phyloP scores from a whole-genome alignment of 2,329 filamentous ascomycete species.

The Hypoxylon sp. region DNA sequence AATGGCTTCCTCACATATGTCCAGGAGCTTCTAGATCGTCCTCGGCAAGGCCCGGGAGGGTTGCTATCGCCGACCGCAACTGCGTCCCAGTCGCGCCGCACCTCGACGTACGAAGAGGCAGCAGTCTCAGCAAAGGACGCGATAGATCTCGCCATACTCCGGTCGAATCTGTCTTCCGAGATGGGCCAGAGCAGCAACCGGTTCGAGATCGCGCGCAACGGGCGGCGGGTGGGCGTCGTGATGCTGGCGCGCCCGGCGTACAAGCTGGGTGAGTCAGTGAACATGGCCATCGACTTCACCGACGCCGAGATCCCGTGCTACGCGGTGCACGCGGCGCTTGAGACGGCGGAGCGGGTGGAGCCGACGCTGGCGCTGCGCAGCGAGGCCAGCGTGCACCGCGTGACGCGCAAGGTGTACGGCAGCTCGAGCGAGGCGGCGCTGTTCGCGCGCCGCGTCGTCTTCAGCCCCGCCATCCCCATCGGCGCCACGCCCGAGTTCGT shows the following conservation, averaged over 20 bases:
- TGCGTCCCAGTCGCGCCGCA: constrained; percentile 61
- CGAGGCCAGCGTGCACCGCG: constrained; percentile 83
- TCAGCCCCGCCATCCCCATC: constrained; percentile 83
- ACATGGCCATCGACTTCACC: constrained; percentile 83
- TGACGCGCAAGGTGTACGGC: constrained; percentile 83
- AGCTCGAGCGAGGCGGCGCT: constrained; percentile 82
- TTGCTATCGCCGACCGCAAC: constrained; percentile 78
- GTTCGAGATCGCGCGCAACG: constrained; percentile 93
- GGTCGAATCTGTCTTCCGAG: constrained; percentile 73
- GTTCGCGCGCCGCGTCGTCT: constrained; percentile 79
- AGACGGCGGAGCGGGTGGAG: constrained; percentile 86
- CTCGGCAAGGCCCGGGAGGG: constrained; percentile 65
- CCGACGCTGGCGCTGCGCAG: constrained; percentile 82
- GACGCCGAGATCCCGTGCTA: constrained; percentile 83
- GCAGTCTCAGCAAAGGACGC: constrained; percentile 76
- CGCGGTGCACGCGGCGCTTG: constrained; percentile 82
- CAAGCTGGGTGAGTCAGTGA: constrained; percentile 86
- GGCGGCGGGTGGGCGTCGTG: constrained; percentile 88
- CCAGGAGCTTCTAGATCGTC: constrained; percentile 72
- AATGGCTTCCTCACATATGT: constrained; percentile 80
- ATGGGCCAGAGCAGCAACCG: constrained; percentile 86
- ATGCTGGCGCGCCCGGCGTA: constrained; percentile 89
- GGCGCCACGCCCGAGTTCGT: constrained; percentile 89
- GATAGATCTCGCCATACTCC: constrained; percentile 89
- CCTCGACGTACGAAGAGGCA: constrained; percentile 63